Conservation (phyloP, 2,329 filamentous ascomycete genomes). For the Paracorniculantispora psalliotae region DNA sequence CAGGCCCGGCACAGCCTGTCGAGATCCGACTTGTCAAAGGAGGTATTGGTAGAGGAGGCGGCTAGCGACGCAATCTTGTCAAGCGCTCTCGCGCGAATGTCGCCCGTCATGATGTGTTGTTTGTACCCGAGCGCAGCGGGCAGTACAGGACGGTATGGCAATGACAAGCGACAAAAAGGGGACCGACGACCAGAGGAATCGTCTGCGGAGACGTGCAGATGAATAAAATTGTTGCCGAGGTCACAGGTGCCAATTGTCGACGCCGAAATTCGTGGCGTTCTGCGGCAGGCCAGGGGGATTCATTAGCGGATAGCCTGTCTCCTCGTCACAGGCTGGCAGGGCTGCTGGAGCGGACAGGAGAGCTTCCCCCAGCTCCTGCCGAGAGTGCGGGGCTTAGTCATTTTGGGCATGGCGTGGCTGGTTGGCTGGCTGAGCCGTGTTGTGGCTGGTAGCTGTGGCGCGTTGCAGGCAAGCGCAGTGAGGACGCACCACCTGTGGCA, state of each 20-base stretch:
- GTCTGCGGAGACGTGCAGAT: conserved; percentile 4
- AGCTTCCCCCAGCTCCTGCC: conserved; percentile 5
- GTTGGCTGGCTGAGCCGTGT: not conserved
- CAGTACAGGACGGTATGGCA: not conserved
- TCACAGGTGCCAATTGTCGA: conserved; percentile 7
- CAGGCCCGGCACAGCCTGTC: conserved; percentile 57
- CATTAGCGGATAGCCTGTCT: conserved; percentile 1
- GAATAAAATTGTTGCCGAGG: conserved; percentile 11
- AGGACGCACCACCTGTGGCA: not conserved
- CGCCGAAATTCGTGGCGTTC: conserved; percentile 2
- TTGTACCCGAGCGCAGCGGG: not conserved
- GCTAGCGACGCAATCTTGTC: conserved; percentile 62
- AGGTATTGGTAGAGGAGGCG: conserved; percentile 46
- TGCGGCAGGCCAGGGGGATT: not conserved
- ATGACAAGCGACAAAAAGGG: not conserved
- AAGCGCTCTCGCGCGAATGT: conserved; percentile 58
- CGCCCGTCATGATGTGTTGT: conserved; percentile 39
- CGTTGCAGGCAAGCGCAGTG: not conserved
- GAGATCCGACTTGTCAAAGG: conserved; percentile 59
- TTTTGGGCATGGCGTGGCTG: conserved; percentile 1
- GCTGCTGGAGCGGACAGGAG: conserved; percentile 1
- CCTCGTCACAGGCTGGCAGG: not conserved
- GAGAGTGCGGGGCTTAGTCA: conserved; percentile 12
- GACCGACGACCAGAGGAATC: not conserved
- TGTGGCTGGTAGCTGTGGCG: conserved; percentile 3